Conservation (phyloP, 1,139 yeast genomes). For the Torulaspora globosa region DNA sequence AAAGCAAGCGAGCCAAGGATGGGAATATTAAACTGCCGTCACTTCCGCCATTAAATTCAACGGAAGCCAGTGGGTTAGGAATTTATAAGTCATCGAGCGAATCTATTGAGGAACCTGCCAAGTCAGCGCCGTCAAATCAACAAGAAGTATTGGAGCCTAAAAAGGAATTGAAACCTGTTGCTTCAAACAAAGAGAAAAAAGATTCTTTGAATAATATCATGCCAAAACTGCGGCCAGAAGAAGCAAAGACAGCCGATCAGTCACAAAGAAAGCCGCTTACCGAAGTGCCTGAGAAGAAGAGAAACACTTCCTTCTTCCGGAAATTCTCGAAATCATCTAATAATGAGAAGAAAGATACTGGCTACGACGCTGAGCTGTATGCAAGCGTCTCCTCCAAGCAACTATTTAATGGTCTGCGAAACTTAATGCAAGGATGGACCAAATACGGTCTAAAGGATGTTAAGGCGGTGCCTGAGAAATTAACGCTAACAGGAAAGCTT, state of each 20-base stretch:
- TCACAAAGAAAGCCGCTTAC: slow-evolving; percentile 16
- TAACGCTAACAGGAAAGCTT: slow-evolving; percentile 55
- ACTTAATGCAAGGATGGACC: slow-evolving; percentile 63
- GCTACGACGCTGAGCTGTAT: slow-evolving; percentile 22
- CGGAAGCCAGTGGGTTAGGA: slow-evolving; percentile 37
- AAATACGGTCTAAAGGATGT: slow-evolving; percentile 64
- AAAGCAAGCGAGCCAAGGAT: slow-evolving; percentile 13
- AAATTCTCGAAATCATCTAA: slow-evolving; percentile 49
- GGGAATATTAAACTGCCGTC: slow-evolving; percentile 34
- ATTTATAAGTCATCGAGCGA: slow-evolving; percentile 23
- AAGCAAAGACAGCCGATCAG: slow-evolving; percentile 3
- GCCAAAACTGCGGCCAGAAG: slow-evolving; percentile 12
- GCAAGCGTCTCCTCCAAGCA: slow-evolving; percentile 41
- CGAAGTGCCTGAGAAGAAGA: slow-evolving; percentile 22
- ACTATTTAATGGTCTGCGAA: slow-evolving; percentile 59
- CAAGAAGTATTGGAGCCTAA: not conserved
- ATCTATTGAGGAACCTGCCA: slow-evolving; percentile 9
- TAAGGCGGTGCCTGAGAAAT: slow-evolving; percentile 43
- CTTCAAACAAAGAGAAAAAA: slow-evolving; percentile 21
- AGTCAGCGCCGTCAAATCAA: slow-evolving; percentile 3
- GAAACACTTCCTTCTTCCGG: slow-evolving; percentile 47
- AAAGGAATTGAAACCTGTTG: slow-evolving; percentile 1
- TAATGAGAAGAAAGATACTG: slow-evolving; percentile 35
- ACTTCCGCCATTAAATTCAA: slow-evolving; percentile 36
- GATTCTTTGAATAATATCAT: slow-evolving; percentile 29